Evolutionary conservation across 1,284 basidiomycete genomes (phyloP).

Genomic region (Melanopsichium pennsylvanicum): DNA sequence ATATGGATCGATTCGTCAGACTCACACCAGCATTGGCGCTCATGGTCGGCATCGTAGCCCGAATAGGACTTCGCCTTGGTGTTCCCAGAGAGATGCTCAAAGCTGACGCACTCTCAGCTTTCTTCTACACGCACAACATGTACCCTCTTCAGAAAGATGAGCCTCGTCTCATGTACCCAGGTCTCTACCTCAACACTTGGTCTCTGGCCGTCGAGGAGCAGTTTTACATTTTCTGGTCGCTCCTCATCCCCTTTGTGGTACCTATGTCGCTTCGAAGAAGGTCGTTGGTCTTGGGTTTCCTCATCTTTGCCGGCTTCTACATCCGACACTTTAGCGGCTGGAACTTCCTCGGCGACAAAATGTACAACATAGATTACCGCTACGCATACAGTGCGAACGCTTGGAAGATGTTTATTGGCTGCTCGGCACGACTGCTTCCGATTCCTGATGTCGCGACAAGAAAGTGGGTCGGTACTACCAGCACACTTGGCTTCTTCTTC

Average conservation of each 20-base stretch:
- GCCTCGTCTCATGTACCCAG: constrained; percentile 22
- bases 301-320: constrained; percentile 17
- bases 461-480: constrained; percentile 13
- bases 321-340: constrained; percentile 20
- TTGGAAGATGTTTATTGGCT: constrained; percentile 39
- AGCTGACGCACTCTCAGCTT: constrained; percentile 15
- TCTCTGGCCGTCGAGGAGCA: constrained; percentile 43
- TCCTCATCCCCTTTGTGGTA: constrained; percentile 26
- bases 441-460: constrained; percentile 10
- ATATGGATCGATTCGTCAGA: constrained; percentile 28
- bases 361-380: constrained; percentile 32
- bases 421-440: constrained; percentile 21
- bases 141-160: constrained; percentile 7
- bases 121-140: constrained; percentile 32
- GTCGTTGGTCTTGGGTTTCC: constrained; percentile 11
- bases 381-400: constrained; percentile 30
- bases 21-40: constrained; percentile 23
- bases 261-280: constrained; percentile 13
- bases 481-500: constrained; percentile 18
- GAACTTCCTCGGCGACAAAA: constrained; percentile 17
- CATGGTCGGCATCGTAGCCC: constrained; percentile 16
- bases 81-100: background rate
- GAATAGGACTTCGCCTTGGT: constrained; percentile 4
- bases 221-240: constrained; percentile 46
- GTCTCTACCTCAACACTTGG: constrained; percentile 36